Evolutionary conservation across 106 monocot genomes (phyloP).

Genomic region (Acorus gramineus): DNA sequence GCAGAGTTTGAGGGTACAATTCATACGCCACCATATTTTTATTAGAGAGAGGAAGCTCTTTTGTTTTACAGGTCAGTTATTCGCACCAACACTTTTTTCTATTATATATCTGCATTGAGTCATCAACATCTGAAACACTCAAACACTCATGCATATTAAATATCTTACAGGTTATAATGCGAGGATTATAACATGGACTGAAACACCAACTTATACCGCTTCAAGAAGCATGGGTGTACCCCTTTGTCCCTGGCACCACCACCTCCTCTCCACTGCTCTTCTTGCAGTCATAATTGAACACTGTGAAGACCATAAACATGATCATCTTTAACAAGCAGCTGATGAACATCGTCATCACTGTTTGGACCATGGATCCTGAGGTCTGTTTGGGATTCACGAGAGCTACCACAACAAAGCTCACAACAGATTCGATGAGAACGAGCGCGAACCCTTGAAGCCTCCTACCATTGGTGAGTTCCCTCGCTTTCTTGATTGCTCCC

Average conservation of each 20-base stretch:
- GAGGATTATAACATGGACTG: background rate
- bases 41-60: too few species aligned
- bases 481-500: slow-evolving; percentile 11
- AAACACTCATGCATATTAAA: too few species aligned
- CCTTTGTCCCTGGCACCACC: background rate
- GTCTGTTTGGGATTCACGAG: background rate
- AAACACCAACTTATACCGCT: background rate
- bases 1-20: too few species aligned
- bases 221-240: background rate
- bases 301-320: slow-evolving; percentile 3
- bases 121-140: too few species aligned
- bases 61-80: too few species aligned
- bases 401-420: slow-evolving; percentile 1
- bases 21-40: too few species aligned
- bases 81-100: too few species aligned
- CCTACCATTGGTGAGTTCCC: slow-evolving; percentile 11
- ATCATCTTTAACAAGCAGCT: slow-evolving; percentile 9
- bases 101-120: too few species aligned
- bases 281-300: slow-evolving; percentile 15
- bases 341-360: slow-evolving; percentile 3
- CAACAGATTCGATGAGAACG: background rate
- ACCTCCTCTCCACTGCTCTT: background rate
- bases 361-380: too few species aligned
- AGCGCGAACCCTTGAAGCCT: slow-evolving; percentile 10
- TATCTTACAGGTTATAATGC: too few species aligned